phyloP scores from a whole-genome alignment of 257 asterid species.

The Agastache rugosa region DNA sequence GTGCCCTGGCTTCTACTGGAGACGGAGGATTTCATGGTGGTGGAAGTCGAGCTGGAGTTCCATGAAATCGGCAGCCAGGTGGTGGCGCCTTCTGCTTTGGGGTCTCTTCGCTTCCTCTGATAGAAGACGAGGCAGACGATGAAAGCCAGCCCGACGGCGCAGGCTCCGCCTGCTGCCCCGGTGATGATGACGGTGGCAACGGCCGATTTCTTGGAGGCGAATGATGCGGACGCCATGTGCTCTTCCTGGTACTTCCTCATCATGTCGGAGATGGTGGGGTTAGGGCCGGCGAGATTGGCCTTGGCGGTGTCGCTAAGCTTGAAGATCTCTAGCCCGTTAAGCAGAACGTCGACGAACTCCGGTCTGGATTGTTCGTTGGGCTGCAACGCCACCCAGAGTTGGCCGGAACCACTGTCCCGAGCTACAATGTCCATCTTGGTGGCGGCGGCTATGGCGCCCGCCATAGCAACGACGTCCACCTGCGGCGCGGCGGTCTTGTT shows the following conservation, averaged over 20 bases:
- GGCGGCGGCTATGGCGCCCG: constrained; percentile 50
- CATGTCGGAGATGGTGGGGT: constrained; percentile 76
- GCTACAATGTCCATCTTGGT: constrained; percentile 58
- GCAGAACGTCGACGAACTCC: constrained; percentile 56
- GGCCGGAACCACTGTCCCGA: constrained; percentile 40
- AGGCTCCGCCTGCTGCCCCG: constrained; percentile 88
- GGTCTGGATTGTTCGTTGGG: constrained; percentile 45
- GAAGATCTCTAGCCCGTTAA: constrained; percentile 87
- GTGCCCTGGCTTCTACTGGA: constrained; percentile 53
- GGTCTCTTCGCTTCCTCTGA: constrained; percentile 46
- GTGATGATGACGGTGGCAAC: constrained; percentile 47
- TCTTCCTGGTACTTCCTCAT: constrained; percentile 63
- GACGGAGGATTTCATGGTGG: constrained; percentile 53
- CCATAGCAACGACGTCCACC: constrained; percentile 54
- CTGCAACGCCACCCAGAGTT: constrained; percentile 65
- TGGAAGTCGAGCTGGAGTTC: constrained; percentile 58
- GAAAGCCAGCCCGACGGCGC: constrained; percentile 71
- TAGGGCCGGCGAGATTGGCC: constrained; percentile 74
- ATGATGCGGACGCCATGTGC: constrained; percentile 37
- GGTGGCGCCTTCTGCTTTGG: constrained; percentile 46
- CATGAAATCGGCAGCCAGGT: constrained; percentile 90
- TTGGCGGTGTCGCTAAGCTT: constrained; percentile 60
- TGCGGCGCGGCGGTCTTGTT: constrained; percentile 56
- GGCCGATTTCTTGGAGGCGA: constrained; percentile 28
- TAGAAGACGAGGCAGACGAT: constrained; percentile 57